A percentile compares a stretch with the other conserved stretches of the same genome.
Evolutionary conservation across 2,329 filamentous ascomycete species (phyloP).

Genomic region (Nemania diffusa): DNA sequence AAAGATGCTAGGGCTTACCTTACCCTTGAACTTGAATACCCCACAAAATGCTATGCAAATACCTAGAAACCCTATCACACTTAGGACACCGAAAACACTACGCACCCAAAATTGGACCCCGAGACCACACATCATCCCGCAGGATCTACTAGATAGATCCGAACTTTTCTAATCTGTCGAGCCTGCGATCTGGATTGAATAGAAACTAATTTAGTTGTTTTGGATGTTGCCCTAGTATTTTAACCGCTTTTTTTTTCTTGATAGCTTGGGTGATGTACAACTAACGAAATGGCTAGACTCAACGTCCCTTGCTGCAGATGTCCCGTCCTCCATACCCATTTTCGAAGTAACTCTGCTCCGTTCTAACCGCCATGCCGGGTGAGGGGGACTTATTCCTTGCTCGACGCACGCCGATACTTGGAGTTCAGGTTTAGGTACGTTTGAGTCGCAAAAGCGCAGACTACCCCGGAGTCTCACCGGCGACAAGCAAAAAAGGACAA

Average conservation of each 20-base stretch:
- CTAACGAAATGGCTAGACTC: background rate
- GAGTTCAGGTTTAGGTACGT: background rate
- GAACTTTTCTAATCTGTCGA: background rate
- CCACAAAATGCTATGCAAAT: background rate
- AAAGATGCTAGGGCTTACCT: background rate
- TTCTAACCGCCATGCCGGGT: conserved; percentile 18
- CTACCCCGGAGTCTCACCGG: conserved; percentile 47
- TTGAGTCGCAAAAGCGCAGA: conserved; percentile 52
- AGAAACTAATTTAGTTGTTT: background rate
- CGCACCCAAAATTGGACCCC: background rate
- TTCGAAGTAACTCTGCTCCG: conserved; percentile 11
- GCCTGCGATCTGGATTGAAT: background rate
- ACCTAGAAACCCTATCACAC: background rate
- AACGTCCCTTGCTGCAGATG: conserved; percentile 3
- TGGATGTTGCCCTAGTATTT: background rate
- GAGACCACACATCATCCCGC: background rate
- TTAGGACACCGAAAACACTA: background rate
- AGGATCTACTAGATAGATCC: background rate
- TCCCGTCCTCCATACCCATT: conserved; percentile 4
- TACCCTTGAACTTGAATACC: background rate
- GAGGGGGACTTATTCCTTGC: conserved; percentile 2
- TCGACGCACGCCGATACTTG: background rate
- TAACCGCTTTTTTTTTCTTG: background rate
- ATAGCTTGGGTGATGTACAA: background rate
- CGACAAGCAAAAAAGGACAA: background rate